These are phyloP conservation scores for Sporothrix dimorphospora DNA, from an alignment of 2,329 filamentous ascomycete genomes.

Conservation along the genomic window DNA sequence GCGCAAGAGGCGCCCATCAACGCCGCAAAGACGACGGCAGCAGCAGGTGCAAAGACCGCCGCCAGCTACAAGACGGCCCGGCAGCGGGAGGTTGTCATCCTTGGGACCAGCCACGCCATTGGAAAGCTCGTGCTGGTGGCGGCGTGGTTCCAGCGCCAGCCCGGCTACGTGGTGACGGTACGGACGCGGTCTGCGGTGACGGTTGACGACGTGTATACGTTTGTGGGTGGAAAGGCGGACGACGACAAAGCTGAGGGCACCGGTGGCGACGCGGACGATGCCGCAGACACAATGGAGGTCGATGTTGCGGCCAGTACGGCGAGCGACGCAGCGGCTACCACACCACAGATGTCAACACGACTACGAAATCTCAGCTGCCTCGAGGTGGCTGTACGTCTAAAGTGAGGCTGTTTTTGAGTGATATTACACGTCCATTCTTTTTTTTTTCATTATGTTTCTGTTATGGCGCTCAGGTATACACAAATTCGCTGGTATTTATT, in stretches of 20 bases:
- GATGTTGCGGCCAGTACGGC: neutral
- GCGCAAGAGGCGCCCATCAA: conserved; percentile 25
- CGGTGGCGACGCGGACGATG: conserved; percentile 35
- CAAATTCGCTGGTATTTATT: neutral
- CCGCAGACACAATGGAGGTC: conserved; percentile 17
- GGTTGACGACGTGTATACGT: conserved; percentile 66
- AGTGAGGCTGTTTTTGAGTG: neutral
- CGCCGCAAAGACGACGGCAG: conserved; percentile 28
- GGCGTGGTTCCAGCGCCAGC: conserved; percentile 65
- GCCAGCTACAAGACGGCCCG: conserved; percentile 38
- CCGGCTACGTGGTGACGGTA: conserved; percentile 61
- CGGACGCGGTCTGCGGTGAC: conserved; percentile 66
- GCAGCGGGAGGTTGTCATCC: conserved; percentile 44
- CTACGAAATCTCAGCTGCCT: conserved; percentile 31
- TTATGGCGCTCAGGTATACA: neutral
- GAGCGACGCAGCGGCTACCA: neutral
- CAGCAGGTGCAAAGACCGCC: neutral
- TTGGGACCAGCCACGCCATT: conserved; percentile 68
- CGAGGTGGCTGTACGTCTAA: conserved; percentile 29
- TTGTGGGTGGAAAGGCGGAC: conserved; percentile 41
- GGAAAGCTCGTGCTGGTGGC: conserved; percentile 65
- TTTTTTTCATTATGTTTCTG: neutral
- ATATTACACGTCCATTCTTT: neutral
- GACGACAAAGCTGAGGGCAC: conserved; percentile 8
- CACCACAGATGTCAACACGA: neutral